phyloP scores from a whole-genome alignment of 345 rosid genomes.

The Boechera divaricarpa region DNA sequence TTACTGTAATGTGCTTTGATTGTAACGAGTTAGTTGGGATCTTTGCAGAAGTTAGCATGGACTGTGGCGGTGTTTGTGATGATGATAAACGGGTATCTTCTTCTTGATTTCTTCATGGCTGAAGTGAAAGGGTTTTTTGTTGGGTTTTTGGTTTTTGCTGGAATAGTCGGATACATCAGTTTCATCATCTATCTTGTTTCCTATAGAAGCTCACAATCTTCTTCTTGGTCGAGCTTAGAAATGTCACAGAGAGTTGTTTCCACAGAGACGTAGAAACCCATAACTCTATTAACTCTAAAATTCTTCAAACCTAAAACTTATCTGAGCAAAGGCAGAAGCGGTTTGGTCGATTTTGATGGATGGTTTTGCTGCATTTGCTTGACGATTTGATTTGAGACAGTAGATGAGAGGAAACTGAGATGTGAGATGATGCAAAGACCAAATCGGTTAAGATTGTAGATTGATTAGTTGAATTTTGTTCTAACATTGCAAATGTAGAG shows the following conservation, averaged over 20 bases:
- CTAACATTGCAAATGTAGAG: conserved; percentile 33
- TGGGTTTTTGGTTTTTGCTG: conserved; percentile 53
- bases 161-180: conserved; percentile 62
- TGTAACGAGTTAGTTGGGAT: conserved; percentile 24
- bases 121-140: conserved; percentile 65
- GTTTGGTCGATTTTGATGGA: conserved; percentile 2
- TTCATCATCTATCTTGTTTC: conserved; percentile 71
- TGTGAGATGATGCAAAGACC: conserved; percentile 6
- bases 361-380: conserved; percentile 29
- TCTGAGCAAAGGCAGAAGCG: conserved; percentile 11
- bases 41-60: conserved; percentile 76
- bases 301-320: conserved; percentile 7
- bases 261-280: conserved; percentile 35
- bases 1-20: not conserved
- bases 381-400: conserved; percentile 2
- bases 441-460: conserved; percentile 10
- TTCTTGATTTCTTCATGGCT: conserved; percentile 71
- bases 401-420: conserved; percentile 12
- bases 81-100: conserved; percentile 77
- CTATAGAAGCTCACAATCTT: conserved; percentile 50
- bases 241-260: conserved; percentile 52
- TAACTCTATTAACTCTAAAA: not conserved
- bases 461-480: conserved; percentile 22
- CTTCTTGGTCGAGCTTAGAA: conserved; percentile 55
- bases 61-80: conserved; percentile 86